phyloP scores from a whole-genome alignment of 2,329 filamentous ascomycete genomes.

The Fusarium sp. region DNA sequence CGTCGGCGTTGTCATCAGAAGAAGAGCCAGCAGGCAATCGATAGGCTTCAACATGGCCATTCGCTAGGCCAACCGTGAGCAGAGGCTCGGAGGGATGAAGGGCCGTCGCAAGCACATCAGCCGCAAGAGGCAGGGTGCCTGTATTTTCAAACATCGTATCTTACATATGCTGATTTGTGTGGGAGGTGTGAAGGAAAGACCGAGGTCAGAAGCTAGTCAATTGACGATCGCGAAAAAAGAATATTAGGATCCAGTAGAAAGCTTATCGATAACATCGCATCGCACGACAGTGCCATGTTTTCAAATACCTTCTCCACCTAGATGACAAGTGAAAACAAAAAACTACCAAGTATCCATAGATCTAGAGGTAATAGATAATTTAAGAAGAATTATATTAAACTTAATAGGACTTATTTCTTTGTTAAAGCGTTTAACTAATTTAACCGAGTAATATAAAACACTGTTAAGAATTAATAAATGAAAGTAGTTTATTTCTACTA shows the following conservation, averaged over 20 bases:
- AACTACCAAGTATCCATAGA: too few species aligned
- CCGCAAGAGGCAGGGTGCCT: slow-evolving; percentile 86
- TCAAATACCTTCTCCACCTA: neutral
- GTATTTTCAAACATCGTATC: slow-evolving; percentile 86
- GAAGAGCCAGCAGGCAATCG: slow-evolving; percentile 71
- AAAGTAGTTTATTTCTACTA: neutral
- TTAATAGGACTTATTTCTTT: too few species aligned
- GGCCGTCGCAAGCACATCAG: slow-evolving; percentile 90
- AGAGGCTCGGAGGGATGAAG: slow-evolving; percentile 88
- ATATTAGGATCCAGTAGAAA: neutral
- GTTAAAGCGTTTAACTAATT: too few species aligned
- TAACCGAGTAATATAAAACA: too few species aligned
- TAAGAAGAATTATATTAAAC: too few species aligned
- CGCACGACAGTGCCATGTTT: neutral
- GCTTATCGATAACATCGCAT: neutral
- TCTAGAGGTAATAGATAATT: too few species aligned
- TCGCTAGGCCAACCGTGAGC: slow-evolving; percentile 86
- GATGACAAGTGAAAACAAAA: too few species aligned
- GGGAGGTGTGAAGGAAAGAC: neutral
- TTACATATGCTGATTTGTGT: too few species aligned
- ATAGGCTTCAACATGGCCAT: slow-evolving; percentile 88
- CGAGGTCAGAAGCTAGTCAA: neutral
- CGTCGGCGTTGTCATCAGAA: slow-evolving; percentile 65
- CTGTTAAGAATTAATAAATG: neutral
- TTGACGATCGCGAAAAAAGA: slow-evolving; percentile 1